These are phyloP conservation scores for Colletotrichum sp. DNA, from an alignment of 2,329 filamentous ascomycete genomes.

Conservation along the genomic window DNA sequence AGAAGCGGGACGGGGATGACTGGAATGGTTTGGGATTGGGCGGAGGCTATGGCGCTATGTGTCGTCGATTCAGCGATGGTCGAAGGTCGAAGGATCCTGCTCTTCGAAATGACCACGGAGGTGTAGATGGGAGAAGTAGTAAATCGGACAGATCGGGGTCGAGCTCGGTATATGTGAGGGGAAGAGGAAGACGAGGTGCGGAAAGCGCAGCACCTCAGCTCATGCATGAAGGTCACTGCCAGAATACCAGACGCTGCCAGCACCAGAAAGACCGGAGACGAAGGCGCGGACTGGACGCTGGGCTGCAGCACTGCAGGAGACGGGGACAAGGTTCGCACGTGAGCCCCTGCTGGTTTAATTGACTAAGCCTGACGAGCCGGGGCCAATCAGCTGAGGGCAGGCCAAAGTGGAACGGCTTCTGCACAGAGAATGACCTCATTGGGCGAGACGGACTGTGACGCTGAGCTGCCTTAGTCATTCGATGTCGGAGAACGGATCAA, in stretches of 20 bases:
- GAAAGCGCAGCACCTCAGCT: background rate
- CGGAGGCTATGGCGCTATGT: background rate
- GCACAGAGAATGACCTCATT: constrained; percentile 12
- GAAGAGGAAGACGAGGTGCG: background rate
- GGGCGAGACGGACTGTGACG: background rate
- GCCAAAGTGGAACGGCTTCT: background rate
- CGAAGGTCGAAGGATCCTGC: background rate
- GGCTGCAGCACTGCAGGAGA: background rate
- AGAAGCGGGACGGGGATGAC: background rate
- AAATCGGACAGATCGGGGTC: background rate
- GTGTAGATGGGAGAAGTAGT: background rate
- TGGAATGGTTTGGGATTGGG: background rate
- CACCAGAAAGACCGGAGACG: background rate
- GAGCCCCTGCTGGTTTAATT: background rate
- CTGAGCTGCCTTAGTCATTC: background rate
- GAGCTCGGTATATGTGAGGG: constrained; percentile 6
- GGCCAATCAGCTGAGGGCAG: background rate
- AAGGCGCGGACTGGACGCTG: background rate
- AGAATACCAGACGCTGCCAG: background rate
- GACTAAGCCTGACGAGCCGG: background rate
- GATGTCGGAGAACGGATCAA: background rate
- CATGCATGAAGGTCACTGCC: constrained; percentile 6
- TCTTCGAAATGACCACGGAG: background rate
- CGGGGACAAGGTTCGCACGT: constrained; percentile 21
- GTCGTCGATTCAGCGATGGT: background rate